A percentile compares a stretch with the other conserved stretches of the same genome.
These are phyloP conservation scores for Adenanthera pavonina DNA, from an alignment of 306 rosid species.

Conservation along the genomic window DNA sequence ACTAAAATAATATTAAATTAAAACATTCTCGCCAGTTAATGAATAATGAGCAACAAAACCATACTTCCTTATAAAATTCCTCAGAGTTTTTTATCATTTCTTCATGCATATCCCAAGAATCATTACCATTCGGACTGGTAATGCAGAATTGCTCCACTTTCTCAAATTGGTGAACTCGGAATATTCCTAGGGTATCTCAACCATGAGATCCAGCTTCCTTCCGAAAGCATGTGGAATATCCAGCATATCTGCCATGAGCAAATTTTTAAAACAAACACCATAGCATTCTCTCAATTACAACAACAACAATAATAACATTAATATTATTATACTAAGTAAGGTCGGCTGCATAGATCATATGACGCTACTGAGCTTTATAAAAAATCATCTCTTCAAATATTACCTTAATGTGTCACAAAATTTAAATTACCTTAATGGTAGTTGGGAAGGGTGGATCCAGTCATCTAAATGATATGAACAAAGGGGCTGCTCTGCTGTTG, in stretches of 20 bases:
- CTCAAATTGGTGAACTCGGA: conserved; percentile 96
- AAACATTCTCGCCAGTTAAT: not conserved
- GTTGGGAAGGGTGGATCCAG: conserved; percentile 93
- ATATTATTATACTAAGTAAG: no score
- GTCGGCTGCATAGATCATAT: no score
- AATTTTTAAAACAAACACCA: conserved; percentile 18
- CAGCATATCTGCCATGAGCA: conserved; percentile 73
- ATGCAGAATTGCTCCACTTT: conserved; percentile 94
- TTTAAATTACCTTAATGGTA: conserved; percentile 74
- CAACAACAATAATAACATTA: no score
- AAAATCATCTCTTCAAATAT: not conserved
- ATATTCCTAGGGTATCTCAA: conserved; percentile 93
- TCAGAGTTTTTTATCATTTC: conserved; percentile 94
- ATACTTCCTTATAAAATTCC: conserved; percentile 67
- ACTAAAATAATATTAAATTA: not conserved
- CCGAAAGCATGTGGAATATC: conserved; percentile 95
- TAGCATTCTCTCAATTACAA: not conserved
- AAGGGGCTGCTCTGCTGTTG: conserved; percentile 95
- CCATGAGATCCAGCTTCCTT: conserved; percentile 99
- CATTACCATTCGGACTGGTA: conserved; percentile 83
- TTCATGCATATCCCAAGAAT: conserved; percentile 95
- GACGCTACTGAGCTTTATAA: no score
- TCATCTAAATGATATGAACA: conserved; percentile 89
- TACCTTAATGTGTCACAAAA: not conserved
- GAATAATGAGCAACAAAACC: not conserved